Evolutionary conservation across 2,329 filamentous ascomycete species (phyloP), one percentile per base, ranked within the genome.

Genomic region (Nemania bipapillata): DNA sequence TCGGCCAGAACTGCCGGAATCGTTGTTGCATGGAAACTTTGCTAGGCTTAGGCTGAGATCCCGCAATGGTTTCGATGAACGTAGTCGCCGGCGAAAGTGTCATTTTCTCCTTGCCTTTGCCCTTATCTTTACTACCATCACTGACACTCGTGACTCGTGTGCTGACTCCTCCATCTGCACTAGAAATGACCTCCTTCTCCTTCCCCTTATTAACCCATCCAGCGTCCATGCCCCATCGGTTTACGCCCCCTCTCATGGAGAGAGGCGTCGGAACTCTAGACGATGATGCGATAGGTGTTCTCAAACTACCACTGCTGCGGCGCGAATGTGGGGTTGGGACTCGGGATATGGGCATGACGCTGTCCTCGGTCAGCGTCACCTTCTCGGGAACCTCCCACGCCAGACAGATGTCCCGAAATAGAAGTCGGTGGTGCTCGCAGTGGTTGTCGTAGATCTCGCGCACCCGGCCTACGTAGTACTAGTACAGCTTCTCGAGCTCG

Each of bases 401-500:
- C 37, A 70, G 52, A 11, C 56, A 67, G 28, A 47, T 32, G 17
- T 70, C 63, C 1, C 35, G 63, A 37, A 71, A 71, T 11, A 71
- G 15, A 9, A 69, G 60, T 2, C 64, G 66, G 35, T 72, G 70
- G 37, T 69, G 70, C 37, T 60, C 55, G 56, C 68, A 65, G 60
- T 68, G 64, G 58, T 68, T 59, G 59, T 68, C 63, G 55, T 70
- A 68, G 32, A 64, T 37, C 68, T 70, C 65, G 20, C 66, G 59
- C 47, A 63, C 58, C n/a, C 60, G 57, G 11, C 59, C 54, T 57
- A 73, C 71, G 63, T 73, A 73, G 63, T 71, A 73, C 71, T 22
- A 65, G 42, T 71, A 73, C 17, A 73, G 66, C 68, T 65, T 67
- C 42, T 69, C 61, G 40, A 69, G 63, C 61, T 68, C 64, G 30